These are phyloP conservation scores for Zoysia pacifica DNA, from an alignment of 176 grass and related monocot species.

Conservation along the genomic window DNA sequence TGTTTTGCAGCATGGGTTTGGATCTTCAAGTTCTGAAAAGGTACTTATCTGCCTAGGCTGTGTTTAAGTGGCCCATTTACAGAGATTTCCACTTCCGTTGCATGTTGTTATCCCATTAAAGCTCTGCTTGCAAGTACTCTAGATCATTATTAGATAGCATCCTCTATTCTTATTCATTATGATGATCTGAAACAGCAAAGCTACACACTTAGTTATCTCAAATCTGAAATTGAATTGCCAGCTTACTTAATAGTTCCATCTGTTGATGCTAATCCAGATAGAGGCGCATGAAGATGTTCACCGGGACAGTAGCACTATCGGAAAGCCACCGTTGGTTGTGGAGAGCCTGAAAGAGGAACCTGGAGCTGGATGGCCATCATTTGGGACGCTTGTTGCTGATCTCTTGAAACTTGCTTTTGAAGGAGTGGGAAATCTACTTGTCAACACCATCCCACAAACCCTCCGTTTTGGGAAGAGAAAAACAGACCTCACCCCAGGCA, in stretches of 20 bases:
- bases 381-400: slow-evolving; percentile 80
- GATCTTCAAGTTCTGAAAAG: slow-evolving; percentile 64
- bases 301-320: slow-evolving; percentile 32
- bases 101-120: not conserved
- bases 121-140: not conserved
- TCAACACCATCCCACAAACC: slow-evolving; percentile 55
- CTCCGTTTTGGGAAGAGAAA: slow-evolving; percentile 44
- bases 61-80: not conserved
- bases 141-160: slow-evolving; percentile 9
- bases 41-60: slow-evolving; percentile 32
- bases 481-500: slow-evolving; percentile 60
- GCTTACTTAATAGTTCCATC: not conserved
- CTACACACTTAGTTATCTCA: not conserved
- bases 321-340: slow-evolving; percentile 65
- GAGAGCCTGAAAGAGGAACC: slow-evolving; percentile 91
- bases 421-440: slow-evolving; percentile 69
- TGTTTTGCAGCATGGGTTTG: slow-evolving; percentile 81
- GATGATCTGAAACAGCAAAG: not conserved
- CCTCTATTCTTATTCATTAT: not conserved
- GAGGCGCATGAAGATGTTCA: slow-evolving; percentile 55
- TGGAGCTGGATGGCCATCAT: slow-evolving; percentile 78
- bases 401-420: slow-evolving; percentile 73
- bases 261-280: slow-evolving; percentile 48
- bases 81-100: not conserved
- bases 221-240: not conserved